These are phyloP conservation scores for Sporothrix sp. DNA, from an alignment of 2,329 filamentous ascomycete genomes.

Conservation along the genomic window DNA sequence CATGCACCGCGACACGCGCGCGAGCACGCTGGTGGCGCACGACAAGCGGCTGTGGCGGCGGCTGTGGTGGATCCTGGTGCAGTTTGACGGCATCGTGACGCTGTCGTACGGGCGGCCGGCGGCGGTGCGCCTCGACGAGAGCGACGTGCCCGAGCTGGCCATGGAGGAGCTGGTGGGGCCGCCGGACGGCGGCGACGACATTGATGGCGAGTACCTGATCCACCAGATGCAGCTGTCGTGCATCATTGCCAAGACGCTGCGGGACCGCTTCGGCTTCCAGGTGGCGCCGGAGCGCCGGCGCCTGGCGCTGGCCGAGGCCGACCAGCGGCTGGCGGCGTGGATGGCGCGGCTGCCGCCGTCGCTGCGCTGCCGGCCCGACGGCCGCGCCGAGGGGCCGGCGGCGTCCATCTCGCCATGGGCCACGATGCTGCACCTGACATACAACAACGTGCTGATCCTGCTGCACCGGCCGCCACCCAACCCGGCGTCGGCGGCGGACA, in stretches of 20 bases:
- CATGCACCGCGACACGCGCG: constrained; percentile 35
- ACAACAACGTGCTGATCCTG: constrained; percentile 13
- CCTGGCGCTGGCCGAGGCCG: constrained; percentile 5
- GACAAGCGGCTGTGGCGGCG: constrained; percentile 27
- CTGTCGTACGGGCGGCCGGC: constrained; percentile 4
- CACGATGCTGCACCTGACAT: constrained; percentile 13
- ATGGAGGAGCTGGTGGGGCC: neutral
- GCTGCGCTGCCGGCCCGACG: neutral
- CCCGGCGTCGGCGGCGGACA: neutral
- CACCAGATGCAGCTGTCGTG: constrained; percentile 8
- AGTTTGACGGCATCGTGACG: constrained; percentile 8
- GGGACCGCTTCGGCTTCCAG: constrained; percentile 10
- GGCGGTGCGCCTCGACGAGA: constrained; percentile 1
- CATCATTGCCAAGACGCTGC: constrained; percentile 8
- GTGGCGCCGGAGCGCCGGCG: constrained; percentile 6
- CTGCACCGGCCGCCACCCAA: constrained; percentile 12
- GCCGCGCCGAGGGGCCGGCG: neutral
- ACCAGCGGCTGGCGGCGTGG: constrained; percentile 12
- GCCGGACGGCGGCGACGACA: neutral
- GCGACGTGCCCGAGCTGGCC: constrained; percentile 4
- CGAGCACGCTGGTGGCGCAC: constrained; percentile 21
- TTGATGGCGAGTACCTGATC: neutral
- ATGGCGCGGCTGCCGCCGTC: constrained; percentile 10
- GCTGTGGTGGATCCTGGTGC: constrained; percentile 10
- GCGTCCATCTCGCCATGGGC: constrained; percentile 7